Evolutionary conservation across 768 basidiomycete genomes (phyloP).

Genomic region (Neoboletus brunneissimus): DNA sequence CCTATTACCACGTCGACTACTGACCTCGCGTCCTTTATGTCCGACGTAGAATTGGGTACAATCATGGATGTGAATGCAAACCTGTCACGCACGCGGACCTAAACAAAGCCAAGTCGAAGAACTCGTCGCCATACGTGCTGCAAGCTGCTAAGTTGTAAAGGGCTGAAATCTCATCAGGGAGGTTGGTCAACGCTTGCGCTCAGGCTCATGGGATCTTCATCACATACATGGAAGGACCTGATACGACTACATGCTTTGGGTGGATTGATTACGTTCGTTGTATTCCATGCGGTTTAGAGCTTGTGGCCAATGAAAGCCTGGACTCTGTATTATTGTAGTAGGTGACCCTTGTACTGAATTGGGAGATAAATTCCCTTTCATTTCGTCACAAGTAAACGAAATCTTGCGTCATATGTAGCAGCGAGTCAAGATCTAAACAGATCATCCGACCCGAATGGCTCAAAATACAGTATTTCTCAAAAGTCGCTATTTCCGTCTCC

Average conservation of each 20-base stretch:
- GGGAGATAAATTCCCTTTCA: background rate
- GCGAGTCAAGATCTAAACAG: background rate
- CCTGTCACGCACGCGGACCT: conserved; percentile 62
- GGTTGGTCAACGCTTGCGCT: background rate
- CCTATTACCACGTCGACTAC: background rate
- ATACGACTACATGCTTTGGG: background rate
- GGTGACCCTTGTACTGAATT: background rate
- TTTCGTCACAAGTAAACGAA: background rate
- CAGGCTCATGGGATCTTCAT: background rate
- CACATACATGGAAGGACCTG: background rate
- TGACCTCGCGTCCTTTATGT: background rate
- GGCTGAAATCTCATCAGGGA: background rate
- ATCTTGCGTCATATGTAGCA: background rate
- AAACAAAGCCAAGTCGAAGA: conserved; percentile 72
- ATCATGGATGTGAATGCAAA: conserved; percentile 69
- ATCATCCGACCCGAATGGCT: background rate
- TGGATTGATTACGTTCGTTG: background rate
- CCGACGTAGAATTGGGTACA: conserved; percentile 65
- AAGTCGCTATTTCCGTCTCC: background rate
- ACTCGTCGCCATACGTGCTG: conserved; percentile 47
- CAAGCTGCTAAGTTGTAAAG: conserved; percentile 41
- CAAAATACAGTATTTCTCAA: background rate
- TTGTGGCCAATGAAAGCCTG: background rate
- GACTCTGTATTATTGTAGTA: background rate
- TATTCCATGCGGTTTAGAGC: background rate